Base-by-base conservation (phyloP, 352 stramenopile genomes). In the Phytophthora hibernalis region DNA sequence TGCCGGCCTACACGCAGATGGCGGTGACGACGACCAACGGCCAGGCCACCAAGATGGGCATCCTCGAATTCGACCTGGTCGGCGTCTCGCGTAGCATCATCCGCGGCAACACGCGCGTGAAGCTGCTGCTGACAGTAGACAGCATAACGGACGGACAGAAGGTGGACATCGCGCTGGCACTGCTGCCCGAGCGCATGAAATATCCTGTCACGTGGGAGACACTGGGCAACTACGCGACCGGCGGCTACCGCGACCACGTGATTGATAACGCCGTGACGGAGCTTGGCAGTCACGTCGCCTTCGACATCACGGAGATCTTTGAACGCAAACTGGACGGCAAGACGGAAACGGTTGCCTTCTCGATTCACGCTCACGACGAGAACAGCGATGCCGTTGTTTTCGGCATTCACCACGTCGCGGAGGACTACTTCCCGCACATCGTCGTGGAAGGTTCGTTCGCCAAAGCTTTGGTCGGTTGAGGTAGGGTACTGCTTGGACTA, bases 261-360 rank as follows among this genome's bases (percentile, higher is more conserved):
- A 77, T 92, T 63, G 80, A 92, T 71, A 80, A 75, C 45, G 81
- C 76, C 11, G 37, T 53, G 9, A 76, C 80, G 3, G 70, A 81
- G 44, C 66, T 92, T 31, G 85, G 87, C 40, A 90, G 72, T 40
- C 79, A 91, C 65, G 60, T 93, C 44, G 69, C 74, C 18, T 93
- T 93, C 59, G 87, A 95, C 65, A 90, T 95, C 70, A 95, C 87
- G 3, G 87, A 95, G 52, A 67, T 91, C 20, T 85, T 93, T 21
- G 66, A 81, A 18, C 61, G 61, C 8, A 87, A 80, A 31, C 54
- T 94, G 18, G 71, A 79, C 21, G 55, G 52, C 13, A 70, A 77
- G 47, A 77, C 83, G 21, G 71, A 77, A 18, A 79, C 79, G 43
- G 42, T 94, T 26, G 61, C 77, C 15, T 92, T 94, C 54, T 83